Evolutionary conservation across 2,329 filamentous ascomycete species (phyloP), one percentile per base, ranked within the genome.

Genomic region (Epichloe coenophiala): DNA sequence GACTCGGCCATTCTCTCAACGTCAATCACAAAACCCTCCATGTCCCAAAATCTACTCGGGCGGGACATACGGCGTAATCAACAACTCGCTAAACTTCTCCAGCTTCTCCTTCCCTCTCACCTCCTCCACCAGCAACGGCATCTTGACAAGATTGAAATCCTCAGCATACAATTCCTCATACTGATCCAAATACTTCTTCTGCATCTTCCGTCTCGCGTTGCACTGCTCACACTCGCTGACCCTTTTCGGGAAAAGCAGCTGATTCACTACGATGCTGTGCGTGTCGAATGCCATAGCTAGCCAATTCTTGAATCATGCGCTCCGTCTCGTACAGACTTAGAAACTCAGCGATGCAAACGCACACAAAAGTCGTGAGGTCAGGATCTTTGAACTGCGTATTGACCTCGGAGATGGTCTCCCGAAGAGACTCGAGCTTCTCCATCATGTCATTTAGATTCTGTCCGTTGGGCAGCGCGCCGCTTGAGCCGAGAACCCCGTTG

Each of bases 311-410:
- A 61, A 98, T 97, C 93, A 98, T 97, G 61, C 93, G 86, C 75
- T 98, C 93, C 55, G 93, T 98, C 77, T 98, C 93, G 73, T 98
- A 98, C 48, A 98, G 77, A 38, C 84, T 90, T 60, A 98, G 70
- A 73, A 98, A 98, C 71, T 98, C 93, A 49, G 93, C 88, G 66
- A 98, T 98, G 68, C 93, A 95, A 54, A 98, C 93, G 67, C 93
- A 97, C 49, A 98, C 89, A 63, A 98, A 98, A 0, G 93, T 98
- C 21, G 90, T 96, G 61, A 96, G 80, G 58, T 89, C 85, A 51
- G 93, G 84, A 64, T 98, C 87, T 75, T 98, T 96, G 80, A 98
- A 98, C 69, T 98, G 93, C 47, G 86, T 80, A 73, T 98, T 98
- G 62, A 98, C 93, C 67, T 98, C 93, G 59, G 80, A 76, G 60